Evolutionary conservation across 2,329 filamentous ascomycete species (phyloP).

Genomic region (Polytolypa hystricis): DNA sequence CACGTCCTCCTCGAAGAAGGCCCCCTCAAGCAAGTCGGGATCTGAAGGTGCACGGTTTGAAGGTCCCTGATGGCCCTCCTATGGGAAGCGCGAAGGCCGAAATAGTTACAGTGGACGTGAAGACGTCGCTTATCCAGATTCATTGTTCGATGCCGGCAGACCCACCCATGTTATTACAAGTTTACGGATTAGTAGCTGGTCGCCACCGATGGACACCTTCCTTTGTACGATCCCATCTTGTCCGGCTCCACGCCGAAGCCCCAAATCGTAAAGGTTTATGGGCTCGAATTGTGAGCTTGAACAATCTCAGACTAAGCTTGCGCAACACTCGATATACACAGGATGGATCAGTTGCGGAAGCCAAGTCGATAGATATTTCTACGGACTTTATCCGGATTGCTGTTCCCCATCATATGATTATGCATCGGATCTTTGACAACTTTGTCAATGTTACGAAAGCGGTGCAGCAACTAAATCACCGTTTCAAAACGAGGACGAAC

Average conservation of each 20-base stretch:
- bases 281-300: constrained; percentile 77
- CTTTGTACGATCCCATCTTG: constrained; percentile 63
- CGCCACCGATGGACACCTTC: constrained; percentile 80
- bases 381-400: constrained; percentile 78
- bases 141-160: constrained; percentile 83
- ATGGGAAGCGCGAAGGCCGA: constrained; percentile 37
- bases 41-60: neutral
- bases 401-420: constrained; percentile 80
- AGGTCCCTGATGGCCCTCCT: neutral
- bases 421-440: constrained; percentile 90
- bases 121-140: constrained; percentile 68
- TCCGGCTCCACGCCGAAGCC: constrained; percentile 78
- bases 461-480: constrained; percentile 79
- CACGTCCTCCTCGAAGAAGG: constrained; percentile 2
- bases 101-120: constrained; percentile 70
- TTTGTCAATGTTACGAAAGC: constrained; percentile 79
- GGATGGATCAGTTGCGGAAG: constrained; percentile 51
- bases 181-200: constrained; percentile 72
- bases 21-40: neutral
- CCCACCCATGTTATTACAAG: constrained; percentile 81
- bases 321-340: constrained; percentile 64
- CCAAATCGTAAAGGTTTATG: constrained; percentile 74
- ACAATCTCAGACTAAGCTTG: constrained; percentile 67
- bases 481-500: constrained; percentile 76
- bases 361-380: constrained; percentile 72